A percentile compares a stretch with the other conserved stretches of the same genome.
Conservation (phyloP, 768 basidiomycete species). For the Naganishia kalamii region DNA sequence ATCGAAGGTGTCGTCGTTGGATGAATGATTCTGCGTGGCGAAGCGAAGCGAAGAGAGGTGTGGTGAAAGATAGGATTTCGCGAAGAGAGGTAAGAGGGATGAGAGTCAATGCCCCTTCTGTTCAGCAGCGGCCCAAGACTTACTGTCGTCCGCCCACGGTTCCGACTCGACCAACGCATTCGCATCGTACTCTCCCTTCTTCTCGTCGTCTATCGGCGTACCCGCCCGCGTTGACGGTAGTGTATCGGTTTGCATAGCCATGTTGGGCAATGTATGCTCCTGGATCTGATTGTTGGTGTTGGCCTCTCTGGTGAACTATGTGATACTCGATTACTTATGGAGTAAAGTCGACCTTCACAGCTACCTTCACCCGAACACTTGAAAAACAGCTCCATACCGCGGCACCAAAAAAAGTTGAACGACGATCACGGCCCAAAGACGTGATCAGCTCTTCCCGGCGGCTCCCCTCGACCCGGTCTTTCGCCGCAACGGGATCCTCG, state of each 20-base stretch:
- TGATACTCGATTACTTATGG: no score
- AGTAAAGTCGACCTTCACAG: no score
- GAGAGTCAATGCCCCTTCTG: neutral
- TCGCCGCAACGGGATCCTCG: no score
- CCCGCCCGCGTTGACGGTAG: neutral
- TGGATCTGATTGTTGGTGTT: no score
- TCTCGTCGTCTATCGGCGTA: slow-evolving; percentile 1
- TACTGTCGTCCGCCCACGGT: slow-evolving; percentile 5
- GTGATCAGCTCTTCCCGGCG: no score
- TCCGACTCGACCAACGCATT: slow-evolving; percentile 4
- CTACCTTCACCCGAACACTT: no score
- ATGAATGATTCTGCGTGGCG: neutral
- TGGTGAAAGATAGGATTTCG: neutral
- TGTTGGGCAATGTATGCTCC: no score
- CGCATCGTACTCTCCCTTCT: neutral
- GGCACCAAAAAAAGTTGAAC: no score
- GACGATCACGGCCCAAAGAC: no score
- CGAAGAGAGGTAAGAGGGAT: neutral
- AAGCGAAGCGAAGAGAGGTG: neutral
- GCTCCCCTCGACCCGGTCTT: no score
- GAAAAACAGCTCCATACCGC: no score
- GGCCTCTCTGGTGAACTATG: no score
- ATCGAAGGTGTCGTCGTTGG: slow-evolving; percentile 17
- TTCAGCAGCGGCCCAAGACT: neutral
- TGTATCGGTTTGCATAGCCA: neutral